These are phyloP conservation scores for Mallotus nudiflorus DNA, from an alignment of 345 rosid genomes.

Conservation along the genomic window DNA sequence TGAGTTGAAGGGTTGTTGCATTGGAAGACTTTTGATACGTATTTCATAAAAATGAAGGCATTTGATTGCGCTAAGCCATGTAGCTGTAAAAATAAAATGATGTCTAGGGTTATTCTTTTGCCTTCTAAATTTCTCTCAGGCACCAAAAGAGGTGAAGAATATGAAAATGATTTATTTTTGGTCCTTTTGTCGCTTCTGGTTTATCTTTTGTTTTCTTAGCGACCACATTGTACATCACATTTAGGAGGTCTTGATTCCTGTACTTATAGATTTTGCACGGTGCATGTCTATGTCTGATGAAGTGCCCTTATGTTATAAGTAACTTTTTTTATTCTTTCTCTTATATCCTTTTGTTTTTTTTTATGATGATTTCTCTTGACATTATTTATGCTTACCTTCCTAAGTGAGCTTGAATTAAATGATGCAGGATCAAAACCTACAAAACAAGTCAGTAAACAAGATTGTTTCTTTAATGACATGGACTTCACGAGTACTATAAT, in stretches of 20 bases:
- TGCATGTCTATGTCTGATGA: background rate
- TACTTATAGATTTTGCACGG: background rate
- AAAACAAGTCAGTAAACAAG: constrained; percentile 31
- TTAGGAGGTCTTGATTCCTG: background rate
- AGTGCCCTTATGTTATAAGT: background rate
- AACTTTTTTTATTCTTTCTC: background rate
- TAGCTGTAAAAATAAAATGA: no score
- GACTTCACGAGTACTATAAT: constrained; percentile 61
- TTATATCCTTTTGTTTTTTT: background rate
- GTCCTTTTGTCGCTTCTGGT: no score
- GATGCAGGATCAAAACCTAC: constrained; percentile 48
- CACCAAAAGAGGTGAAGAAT: background rate
- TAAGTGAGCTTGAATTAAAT: constrained; percentile 11
- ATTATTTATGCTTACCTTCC: background rate
- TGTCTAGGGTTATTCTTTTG: no score
- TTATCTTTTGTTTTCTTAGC: background rate
- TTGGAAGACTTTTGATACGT: no score
- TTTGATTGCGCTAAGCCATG: no score
- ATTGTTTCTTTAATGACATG: constrained; percentile 41
- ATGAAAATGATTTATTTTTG: no score
- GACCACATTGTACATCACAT: background rate
- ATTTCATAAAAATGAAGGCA: no score
- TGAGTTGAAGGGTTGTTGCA: background rate
- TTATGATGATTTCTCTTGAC: background rate
- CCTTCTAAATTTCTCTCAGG: background rate